Evolutionary conservation across 192 early-diverging fungal species (phyloP), one percentile per base, ranked within the genome.

Genomic region (Funneliformis geosporum): DNA sequence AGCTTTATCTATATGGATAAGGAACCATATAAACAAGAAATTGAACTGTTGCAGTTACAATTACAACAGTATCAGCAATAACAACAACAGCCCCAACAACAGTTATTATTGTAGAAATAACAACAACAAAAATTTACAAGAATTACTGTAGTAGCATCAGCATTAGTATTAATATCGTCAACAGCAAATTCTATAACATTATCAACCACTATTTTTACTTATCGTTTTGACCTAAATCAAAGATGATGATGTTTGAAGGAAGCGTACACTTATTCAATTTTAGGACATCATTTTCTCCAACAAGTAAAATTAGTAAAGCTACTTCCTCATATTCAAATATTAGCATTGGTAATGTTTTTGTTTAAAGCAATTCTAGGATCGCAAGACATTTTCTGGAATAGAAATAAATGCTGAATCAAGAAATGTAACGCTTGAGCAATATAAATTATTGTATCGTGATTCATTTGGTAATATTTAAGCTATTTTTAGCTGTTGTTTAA

Each of bases 391-490:
- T 79, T 79, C 47, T 46, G 16, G 47, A 6, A 18, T 23, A 7
- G 55, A 12, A 39, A 59, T 75, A 75, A 76, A 62, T 64, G 21
- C 28, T 44, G 75, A 76, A 14, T 25, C 75, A 18, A 68, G 77
- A 55, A 79, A 79, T 39, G 27, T 33, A 23, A 43, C 81, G 27
- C 60, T 81, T 14, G 86, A 85, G 64, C 75, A 82, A 70, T 82
- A 55, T 77, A 84, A 88, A 72, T 97, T 95, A 95, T 89, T 90
- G 71, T 96, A 96, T 80, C 90, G 94, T 39, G 96, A 96, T 80
- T 93, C 95, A 10, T 89, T 88, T 78, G 94, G 94, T 10, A 91
- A 87, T 62, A 88, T 95, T 28, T 95, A 97, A 83, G 97, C 95
- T 27, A 25, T 47, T 72, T 50, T 50, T 28, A 39, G n/a, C 38